These are phyloP conservation scores for Glutinoglossum americanum DNA, from an alignment of 495 filamentous ascomycete genomes.

Conservation along the genomic window DNA sequence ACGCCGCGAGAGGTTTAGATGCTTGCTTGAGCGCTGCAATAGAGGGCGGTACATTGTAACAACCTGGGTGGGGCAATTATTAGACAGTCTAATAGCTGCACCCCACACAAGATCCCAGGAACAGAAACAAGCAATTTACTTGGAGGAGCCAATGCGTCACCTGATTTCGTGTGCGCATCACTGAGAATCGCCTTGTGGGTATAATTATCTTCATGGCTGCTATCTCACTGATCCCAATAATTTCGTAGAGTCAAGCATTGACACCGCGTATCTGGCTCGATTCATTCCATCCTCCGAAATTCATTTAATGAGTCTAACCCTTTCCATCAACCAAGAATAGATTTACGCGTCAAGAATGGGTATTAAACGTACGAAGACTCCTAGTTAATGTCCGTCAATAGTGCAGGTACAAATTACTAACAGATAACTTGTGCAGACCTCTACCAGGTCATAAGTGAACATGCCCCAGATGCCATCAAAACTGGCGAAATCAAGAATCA, in stretches of 20 bases:
- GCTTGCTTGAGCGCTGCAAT: not conserved
- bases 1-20: not conserved
- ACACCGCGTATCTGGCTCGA: not conserved
- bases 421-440: slow-evolving; percentile 29
- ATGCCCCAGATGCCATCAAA: slow-evolving; percentile 85
- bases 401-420: not conserved
- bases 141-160: not conserved
- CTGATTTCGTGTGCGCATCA: not conserved
- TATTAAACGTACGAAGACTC: slow-evolving; percentile 4
- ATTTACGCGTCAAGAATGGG: not conserved
- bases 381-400: not conserved
- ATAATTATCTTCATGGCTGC: no score
- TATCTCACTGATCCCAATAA: no score
- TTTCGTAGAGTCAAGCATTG: not conserved
- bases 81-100: not conserved
- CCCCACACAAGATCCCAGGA: not conserved
- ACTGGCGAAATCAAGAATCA: slow-evolving; percentile 95
- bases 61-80: not conserved
- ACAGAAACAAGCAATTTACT: not conserved
- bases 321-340: not conserved
- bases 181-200: no score
- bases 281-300: not conserved
- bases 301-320: not conserved
- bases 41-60: not conserved
- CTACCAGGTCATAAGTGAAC: slow-evolving; percentile 70